Evolutionary conservation across 148 eudicot species (phyloP).

Genomic region (Pharnaceum exiguum): DNA sequence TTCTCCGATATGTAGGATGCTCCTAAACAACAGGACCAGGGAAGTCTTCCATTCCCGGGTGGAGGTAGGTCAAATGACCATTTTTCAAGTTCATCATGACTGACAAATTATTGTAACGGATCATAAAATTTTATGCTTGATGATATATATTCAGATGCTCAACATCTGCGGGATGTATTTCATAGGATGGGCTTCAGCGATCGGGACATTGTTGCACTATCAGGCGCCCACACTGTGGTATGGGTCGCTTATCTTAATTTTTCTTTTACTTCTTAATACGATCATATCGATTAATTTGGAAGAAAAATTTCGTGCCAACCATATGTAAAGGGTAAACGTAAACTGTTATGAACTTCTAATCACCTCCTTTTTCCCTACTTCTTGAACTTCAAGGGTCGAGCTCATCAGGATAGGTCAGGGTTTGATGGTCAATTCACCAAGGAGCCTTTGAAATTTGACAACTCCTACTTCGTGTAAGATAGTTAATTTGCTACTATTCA

Average conservation of each 20-base stretch:
- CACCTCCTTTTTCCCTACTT: no score
- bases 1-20: conserved; percentile 48
- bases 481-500: no score
- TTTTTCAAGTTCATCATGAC: no score
- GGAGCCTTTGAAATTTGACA: conserved; percentile 77
- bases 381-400: conserved; percentile 92
- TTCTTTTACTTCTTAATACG: no score
- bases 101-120: no score
- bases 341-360: no score
- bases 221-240: conserved; percentile 93
- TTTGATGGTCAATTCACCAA: conserved; percentile 82
- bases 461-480: conserved; percentile 74
- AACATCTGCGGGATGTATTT: conserved; percentile 65
- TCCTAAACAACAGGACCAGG: conserved; percentile 46
- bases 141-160: conserved; percentile 33
- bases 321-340: no score
- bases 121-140: no score
- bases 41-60: conserved; percentile 74
- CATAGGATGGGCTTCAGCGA: conserved; percentile 84
- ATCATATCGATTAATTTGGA: no score
- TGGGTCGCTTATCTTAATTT: background rate
- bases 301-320: no score
- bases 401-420: conserved; percentile 72
- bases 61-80: conserved; percentile 33
- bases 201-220: conserved; percentile 75